A percentile compares a stretch with the other conserved stretches of the same genome.
phyloP scores from a whole-genome alignment of 2,329 filamentous ascomycete genomes.

The Exserohilum rostratum region DNA sequence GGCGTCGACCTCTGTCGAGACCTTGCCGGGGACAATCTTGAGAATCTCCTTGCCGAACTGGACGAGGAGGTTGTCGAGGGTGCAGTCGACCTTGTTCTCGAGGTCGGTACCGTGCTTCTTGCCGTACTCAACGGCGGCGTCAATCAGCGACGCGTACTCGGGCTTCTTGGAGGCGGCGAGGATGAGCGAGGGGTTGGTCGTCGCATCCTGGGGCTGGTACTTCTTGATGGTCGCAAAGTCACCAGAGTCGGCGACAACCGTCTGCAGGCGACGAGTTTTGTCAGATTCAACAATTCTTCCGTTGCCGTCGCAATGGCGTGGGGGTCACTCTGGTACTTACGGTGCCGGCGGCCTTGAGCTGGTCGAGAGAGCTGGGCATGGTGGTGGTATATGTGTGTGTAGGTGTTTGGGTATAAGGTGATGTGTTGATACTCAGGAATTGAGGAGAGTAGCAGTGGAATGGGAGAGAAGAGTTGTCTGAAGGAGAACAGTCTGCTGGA shows the following conservation, averaged over 20 bases:
- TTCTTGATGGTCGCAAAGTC: constrained; percentile 86
- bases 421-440: constrained; percentile 8
- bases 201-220: constrained; percentile 99
- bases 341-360: constrained; percentile 96
- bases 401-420: constrained; percentile 3
- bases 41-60: constrained; percentile 99
- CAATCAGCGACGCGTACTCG: constrained; percentile 92
- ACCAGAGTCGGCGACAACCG: constrained; percentile 97
- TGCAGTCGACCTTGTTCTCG: constrained; percentile 84
- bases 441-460: constrained; percentile 6
- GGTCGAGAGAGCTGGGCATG: constrained; percentile 92
- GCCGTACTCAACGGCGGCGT: constrained; percentile 81
- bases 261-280: constrained; percentile 57
- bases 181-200: constrained; percentile 98
- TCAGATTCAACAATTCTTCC: constrained; percentile 8
- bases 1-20: constrained; percentile 98
- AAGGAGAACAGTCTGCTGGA: constrained; percentile 20
- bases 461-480: constrained; percentile 26
- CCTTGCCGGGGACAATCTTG: constrained; percentile 95
- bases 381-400: constrained; percentile 14
- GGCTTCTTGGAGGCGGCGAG: constrained; percentile 97
- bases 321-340: constrained; percentile 63
- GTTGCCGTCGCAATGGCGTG: constrained; percentile 19
- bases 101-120: constrained; percentile 72
- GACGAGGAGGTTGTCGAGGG: constrained; percentile 92